Evolutionary conservation across 306 rosid species (phyloP).

Genomic region (Vigna hirtella): DNA sequence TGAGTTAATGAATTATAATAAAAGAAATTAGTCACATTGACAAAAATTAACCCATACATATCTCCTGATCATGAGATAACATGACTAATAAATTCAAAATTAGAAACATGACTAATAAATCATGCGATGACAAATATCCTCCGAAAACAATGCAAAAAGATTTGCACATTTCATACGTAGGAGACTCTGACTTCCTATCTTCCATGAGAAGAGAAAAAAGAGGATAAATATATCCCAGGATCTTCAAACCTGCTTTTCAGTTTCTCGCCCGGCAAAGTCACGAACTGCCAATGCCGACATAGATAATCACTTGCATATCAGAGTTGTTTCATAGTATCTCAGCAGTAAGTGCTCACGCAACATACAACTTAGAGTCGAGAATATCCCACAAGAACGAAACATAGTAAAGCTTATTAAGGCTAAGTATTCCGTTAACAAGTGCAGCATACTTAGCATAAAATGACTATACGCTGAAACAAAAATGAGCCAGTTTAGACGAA

Average conservation of each 20-base stretch:
- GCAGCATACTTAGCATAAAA: not conserved
- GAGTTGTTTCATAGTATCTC: slow-evolving; percentile 6
- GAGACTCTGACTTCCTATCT: too few species aligned
- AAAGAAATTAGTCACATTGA: too few species aligned
- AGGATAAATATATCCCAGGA: not conserved
- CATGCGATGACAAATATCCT: too few species aligned
- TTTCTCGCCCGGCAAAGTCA: not conserved
- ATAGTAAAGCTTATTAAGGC: too few species aligned
- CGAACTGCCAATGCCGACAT: not conserved
- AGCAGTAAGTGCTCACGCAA: not conserved
- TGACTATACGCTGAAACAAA: not conserved
- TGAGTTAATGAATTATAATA: too few species aligned
- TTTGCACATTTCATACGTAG: too few species aligned
- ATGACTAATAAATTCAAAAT: too few species aligned
- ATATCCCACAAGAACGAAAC: not conserved
- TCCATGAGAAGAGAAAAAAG: too few species aligned
- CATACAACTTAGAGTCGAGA: not conserved
- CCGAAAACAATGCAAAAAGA: too few species aligned
- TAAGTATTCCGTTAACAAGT: not conserved
- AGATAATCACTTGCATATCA: not conserved
- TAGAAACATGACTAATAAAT: too few species aligned
- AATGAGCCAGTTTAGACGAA: slow-evolving; percentile 8
- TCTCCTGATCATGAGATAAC: too few species aligned
- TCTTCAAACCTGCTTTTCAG: not conserved
- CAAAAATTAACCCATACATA: too few species aligned